Evolutionary conservation across 345 rosid genomes (phyloP), one percentile per base, ranked within the genome.

Genomic region (Eucalyptus sp.): DNA sequence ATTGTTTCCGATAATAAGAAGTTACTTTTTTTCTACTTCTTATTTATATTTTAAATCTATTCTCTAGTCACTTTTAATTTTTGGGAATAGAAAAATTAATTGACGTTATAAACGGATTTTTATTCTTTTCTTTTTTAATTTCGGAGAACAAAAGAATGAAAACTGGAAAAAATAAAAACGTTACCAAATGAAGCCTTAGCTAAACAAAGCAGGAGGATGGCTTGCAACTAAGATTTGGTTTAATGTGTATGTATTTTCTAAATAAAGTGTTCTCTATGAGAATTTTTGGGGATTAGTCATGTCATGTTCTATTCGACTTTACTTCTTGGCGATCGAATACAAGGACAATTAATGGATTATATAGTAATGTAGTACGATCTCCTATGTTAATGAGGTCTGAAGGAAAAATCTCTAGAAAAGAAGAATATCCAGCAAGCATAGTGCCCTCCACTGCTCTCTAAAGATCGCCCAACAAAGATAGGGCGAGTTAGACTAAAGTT

Each of bases 111-210:
- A 18, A 20, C 0, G 0, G 5, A 52, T 52, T 52, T 52, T 0
- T 52, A 7, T 52, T 18, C 0, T 18, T 52, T 3, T 18, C 4
- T 7, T 51, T 15, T 17, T 52, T 52, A 7, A 18, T 18, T 52
- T 0, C 0, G 1, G 0, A 18, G 0, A 52, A 18, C 10, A 52
- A 3, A 18, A 52, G 0, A 7, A 18, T 7, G 0, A 0, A 52
- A 52, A 52, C 0, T 2, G 3, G 1, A 16, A 50, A 2, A 52
- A 52, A 52, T 17, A 51, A 17, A 51, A 51, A 51, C 2, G 4
- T 51, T 1, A 17, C 22, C 7, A 18, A 52, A 17, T 0, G 10
- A 4, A 52, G 24, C 24, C 56, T 52, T 52, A 76, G 48, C 29
- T 10, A 3, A 41, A 76, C 29, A 76, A 2, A 41, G 48, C 9